Evolutionary conservation across 768 basidiomycete species (phyloP).

Genomic region (Favolaschia claudopus): DNA sequence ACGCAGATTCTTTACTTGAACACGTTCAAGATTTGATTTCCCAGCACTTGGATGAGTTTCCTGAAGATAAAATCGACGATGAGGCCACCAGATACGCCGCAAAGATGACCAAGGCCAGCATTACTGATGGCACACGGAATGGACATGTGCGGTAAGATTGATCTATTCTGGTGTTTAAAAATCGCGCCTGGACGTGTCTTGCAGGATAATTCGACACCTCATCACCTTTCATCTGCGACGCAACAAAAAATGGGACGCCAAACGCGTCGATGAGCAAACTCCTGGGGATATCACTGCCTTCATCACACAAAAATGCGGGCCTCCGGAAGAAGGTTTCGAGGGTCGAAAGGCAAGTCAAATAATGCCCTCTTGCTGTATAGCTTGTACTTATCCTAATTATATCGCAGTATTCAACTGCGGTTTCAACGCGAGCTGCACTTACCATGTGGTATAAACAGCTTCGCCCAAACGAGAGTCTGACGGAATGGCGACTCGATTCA

Average conservation of each 20-base stretch:
- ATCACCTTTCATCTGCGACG: background rate
- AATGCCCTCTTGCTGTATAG: background rate
- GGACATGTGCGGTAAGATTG: too few species aligned
- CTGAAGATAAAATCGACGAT: too few species aligned
- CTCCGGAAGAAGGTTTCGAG: background rate
- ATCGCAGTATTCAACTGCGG: conserved; percentile 17
- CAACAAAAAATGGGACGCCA: background rate
- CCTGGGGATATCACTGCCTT: background rate
- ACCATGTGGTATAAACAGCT: conserved; percentile 18
- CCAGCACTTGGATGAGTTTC: too few species aligned
- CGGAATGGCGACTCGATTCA: conserved; percentile 20
- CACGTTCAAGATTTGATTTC: too few species aligned
- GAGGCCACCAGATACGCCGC: too few species aligned
- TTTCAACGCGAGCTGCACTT: conserved; percentile 25
- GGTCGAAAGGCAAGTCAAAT: background rate
- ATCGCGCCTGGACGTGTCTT: too few species aligned
- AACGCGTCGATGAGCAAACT: background rate
- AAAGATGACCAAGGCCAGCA: too few species aligned
- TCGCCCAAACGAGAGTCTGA: conserved; percentile 13
- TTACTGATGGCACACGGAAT: too few species aligned
- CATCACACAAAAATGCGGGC: background rate
- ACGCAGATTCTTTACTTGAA: too few species aligned
- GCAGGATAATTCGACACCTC: background rate
- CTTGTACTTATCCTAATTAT: background rate
- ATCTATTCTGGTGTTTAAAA: too few species aligned